phyloP scores from a whole-genome alignment of 768 basidiomycete genomes.

The Amanita pallidorosea region DNA sequence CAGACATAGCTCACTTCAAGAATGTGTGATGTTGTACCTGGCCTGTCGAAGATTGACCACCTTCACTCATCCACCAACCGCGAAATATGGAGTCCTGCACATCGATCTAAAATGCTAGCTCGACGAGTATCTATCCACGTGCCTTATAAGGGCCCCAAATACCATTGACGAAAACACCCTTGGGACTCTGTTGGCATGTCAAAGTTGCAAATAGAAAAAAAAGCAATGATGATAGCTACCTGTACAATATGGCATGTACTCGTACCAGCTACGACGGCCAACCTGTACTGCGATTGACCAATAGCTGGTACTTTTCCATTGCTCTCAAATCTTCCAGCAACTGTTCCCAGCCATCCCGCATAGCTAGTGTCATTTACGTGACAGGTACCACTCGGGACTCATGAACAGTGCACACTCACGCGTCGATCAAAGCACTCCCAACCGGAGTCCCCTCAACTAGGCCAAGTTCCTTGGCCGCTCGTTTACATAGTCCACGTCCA shows the following conservation, averaged over 20 bases:
- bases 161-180: slow-evolving; percentile 81
- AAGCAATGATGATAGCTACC: slow-evolving; percentile 23
- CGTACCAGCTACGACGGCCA: slow-evolving; percentile 93
- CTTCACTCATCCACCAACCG: slow-evolving; percentile 99
- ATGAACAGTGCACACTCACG: slow-evolving; percentile 38
- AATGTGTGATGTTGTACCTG: slow-evolving; percentile 36
- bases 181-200: slow-evolving; percentile 41
- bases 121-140: neutral
- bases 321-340: slow-evolving; percentile 64
- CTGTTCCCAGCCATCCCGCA: slow-evolving; percentile 95
- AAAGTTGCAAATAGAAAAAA: neutral
- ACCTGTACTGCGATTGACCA: slow-evolving; percentile 66
- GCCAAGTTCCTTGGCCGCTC: slow-evolving; percentile 79
- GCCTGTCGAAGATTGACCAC: slow-evolving; percentile 98
- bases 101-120: neutral
- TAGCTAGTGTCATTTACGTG: slow-evolving; percentile 33
- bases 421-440: slow-evolving; percentile 93
- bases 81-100: slow-evolving; percentile 79
- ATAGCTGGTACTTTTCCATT: slow-evolving; percentile 52
- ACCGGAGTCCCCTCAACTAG: slow-evolving; percentile 81
- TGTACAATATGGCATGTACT: slow-evolving; percentile 94
- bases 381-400: neutral
- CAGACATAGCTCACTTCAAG: neutral
- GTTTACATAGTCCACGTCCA: slow-evolving; percentile 67
- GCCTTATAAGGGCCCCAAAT: slow-evolving; percentile 90